Percentiles rank a stretch among this genome's conserved stretches.
Conservation (phyloP, 2,329 filamentous ascomycete species). For the Zalaria obscura region DNA sequence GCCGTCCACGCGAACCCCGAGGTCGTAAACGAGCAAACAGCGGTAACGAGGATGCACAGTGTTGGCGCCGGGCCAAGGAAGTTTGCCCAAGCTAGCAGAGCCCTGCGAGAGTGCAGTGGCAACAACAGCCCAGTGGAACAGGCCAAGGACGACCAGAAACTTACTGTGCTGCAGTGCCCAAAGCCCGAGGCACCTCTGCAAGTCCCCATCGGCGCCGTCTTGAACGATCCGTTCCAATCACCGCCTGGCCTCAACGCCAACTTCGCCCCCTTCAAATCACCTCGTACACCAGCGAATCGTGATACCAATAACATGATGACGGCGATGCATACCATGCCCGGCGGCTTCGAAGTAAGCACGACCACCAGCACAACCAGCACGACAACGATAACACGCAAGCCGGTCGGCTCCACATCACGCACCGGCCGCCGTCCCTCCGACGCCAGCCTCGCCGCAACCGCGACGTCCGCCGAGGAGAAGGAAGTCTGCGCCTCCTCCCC, state of each 20-base stretch:
- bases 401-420: background rate
- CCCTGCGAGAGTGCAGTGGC: slow-evolving; percentile 2
- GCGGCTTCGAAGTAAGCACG: background rate
- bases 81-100: slow-evolving; percentile 6
- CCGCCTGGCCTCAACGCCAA: background rate
- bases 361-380: background rate
- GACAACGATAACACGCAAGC: background rate
- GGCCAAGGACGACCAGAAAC: background rate
- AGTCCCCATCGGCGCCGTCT: background rate
- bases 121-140: background rate
- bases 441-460: background rate
- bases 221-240: too few relatives aligned
- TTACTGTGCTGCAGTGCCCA: background rate
- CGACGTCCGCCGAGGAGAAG: background rate
- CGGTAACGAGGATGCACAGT: slow-evolving; percentile 3
- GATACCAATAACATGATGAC: background rate
- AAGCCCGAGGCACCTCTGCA: background rate
- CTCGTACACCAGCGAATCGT: slow-evolving; percentile 1
- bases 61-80: slow-evolving; percentile 6
- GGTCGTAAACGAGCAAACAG: slow-evolving; percentile 2
- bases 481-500: background rate
- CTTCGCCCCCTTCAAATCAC: slow-evolving; percentile 4
- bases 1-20: too few relatives aligned
- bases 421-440: slow-evolving; percentile 1
- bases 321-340: background rate